These are phyloP conservation scores for Aspergillus hancockii DNA, from an alignment of 495 filamentous ascomycete genomes.

Conservation along the genomic window DNA sequence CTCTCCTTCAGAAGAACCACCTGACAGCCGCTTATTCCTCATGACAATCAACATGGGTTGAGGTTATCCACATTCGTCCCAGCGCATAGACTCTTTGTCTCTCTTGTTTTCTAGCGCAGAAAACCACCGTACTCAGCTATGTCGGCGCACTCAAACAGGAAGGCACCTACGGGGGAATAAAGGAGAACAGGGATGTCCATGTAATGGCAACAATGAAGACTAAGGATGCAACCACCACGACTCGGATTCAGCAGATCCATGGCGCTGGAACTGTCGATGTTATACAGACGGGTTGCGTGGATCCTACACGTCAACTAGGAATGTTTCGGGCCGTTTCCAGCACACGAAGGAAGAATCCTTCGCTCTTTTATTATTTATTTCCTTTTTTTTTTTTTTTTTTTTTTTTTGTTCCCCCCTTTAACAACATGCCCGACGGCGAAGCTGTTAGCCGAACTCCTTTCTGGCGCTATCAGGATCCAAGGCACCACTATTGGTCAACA, in stretches of 20 bases:
- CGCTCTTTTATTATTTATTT: neutral
- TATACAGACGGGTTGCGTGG: constrained; percentile 16
- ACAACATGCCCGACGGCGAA: neutral
- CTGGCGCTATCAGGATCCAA: neutral
- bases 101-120: neutral
- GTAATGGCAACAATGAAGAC: constrained; percentile 5
- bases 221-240: constrained; percentile 20
- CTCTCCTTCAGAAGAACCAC: neutral
- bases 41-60: neutral
- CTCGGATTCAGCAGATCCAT: constrained; percentile 19
- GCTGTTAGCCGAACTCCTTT: neutral
- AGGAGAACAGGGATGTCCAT: constrained; percentile 9
- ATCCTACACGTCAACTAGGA: constrained; percentile 20
- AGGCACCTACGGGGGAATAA: constrained; percentile 4
- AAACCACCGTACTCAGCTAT: neutral
- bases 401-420: neutral
- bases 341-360: neutral
- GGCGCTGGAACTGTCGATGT: constrained; percentile 17
- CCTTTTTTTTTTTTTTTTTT: neutral
- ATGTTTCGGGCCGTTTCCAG: constrained; percentile 22
- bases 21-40: neutral
- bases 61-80: neutral
- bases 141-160: neutral
- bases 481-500: neutral
- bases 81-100: constrained; percentile 2